These are phyloP conservation scores for Rhizopogon rudus DNA, from an alignment of 768 basidiomycete genomes.

Conservation along the genomic window DNA sequence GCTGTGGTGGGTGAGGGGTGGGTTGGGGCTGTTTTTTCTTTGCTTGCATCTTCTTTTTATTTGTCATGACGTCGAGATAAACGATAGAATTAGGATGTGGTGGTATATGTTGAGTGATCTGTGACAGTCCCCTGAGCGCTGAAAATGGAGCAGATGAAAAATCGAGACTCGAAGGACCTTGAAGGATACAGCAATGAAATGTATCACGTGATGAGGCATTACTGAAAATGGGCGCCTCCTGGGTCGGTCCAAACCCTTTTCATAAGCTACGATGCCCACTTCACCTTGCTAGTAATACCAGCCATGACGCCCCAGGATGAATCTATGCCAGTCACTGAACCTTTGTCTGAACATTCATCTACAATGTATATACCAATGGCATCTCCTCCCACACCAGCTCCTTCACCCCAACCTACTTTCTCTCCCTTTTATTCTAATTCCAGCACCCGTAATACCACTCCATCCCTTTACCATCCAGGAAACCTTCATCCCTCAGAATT, in stretches of 20 bases:
- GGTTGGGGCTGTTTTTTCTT: constrained; percentile 23
- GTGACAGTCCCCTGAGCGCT: neutral
- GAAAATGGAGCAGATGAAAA: neutral
- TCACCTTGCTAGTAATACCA: too few relatives aligned
- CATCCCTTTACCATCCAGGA: constrained; percentile 16
- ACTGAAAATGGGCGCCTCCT: neutral
- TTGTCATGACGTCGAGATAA: constrained; percentile 17
- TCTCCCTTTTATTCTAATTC: constrained; percentile 15
- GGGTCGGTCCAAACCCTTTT: neutral
- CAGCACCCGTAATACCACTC: constrained; percentile 4
- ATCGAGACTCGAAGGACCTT: neutral
- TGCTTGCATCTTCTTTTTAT: constrained; percentile 25
- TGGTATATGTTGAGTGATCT: neutral
- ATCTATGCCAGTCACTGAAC: neutral
- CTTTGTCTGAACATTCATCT: constrained; percentile 4
- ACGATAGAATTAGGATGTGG: neutral
- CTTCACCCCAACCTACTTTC: constrained; percentile 38
- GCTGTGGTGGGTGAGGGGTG: neutral
- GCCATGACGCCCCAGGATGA: neutral
- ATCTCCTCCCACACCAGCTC: constrained; percentile 59
- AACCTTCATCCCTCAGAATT: constrained; percentile 29
- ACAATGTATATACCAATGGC: constrained; percentile 48
- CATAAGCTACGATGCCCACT: too few relatives aligned
- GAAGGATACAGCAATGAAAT: too few relatives aligned
- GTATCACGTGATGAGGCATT: neutral